Evolutionary conservation across 139 green algal species (phyloP).

Genomic region (Coelastrella sp.): DNA sequence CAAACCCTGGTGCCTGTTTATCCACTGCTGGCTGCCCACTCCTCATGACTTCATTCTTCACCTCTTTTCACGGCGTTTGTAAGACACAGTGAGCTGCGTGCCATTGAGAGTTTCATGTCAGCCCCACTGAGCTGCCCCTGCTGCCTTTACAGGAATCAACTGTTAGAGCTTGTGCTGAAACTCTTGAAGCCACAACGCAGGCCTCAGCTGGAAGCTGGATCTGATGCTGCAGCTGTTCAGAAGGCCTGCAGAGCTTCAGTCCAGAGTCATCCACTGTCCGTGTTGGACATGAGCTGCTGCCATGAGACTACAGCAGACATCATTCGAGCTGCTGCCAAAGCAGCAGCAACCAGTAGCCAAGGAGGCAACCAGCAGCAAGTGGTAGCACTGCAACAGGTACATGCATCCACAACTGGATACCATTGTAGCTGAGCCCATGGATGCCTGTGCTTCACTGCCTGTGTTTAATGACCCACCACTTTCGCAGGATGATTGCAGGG

Average conservation of each 20-base stretch:
- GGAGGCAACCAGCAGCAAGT: neutral
- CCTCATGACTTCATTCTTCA: too few species aligned
- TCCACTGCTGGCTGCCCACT: too few species aligned
- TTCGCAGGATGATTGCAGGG: too few species aligned
- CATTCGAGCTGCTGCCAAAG: slow-evolving; percentile 48
- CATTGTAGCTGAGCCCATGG: too few species aligned
- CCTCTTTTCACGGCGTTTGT: too few species aligned
- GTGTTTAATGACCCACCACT: too few species aligned
- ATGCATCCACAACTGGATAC: neutral
- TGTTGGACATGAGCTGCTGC: neutral
- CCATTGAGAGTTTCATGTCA: too few species aligned
- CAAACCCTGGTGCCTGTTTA: too few species aligned
- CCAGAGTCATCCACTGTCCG: slow-evolving; percentile 60
- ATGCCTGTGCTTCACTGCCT: too few species aligned
- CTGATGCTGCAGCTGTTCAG: slow-evolving; percentile 55
- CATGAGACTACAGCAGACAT: neutral
- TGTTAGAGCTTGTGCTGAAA: slow-evolving; percentile 42
- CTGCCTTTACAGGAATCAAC: slow-evolving; percentile 3
- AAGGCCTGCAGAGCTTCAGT: slow-evolving; percentile 72
- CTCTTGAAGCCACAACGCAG: slow-evolving; percentile 67
- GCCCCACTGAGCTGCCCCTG: too few species aligned
- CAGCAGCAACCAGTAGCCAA: slow-evolving; percentile 71
- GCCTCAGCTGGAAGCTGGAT: neutral
- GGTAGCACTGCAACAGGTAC: neutral
- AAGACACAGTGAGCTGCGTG: too few species aligned